A percentile compares a stretch with the other conserved stretches of the same genome.
phyloP scores from a whole-genome alignment of 192 early-diverging fungal genomes.

The Backusella westeae region DNA sequence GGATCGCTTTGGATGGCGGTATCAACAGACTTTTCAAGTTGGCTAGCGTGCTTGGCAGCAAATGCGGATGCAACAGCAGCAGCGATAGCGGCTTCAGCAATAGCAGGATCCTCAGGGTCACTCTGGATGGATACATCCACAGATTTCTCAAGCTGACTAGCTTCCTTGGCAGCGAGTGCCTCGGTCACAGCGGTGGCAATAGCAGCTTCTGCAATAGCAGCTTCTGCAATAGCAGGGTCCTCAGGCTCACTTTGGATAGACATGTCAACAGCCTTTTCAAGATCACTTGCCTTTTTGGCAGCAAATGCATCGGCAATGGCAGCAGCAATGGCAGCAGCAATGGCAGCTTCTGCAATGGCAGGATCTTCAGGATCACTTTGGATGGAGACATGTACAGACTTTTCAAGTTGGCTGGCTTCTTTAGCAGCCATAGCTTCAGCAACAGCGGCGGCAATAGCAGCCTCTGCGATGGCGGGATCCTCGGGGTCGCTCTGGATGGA shows the following conservation, averaged over 20 bases:
- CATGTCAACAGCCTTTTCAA: neutral
- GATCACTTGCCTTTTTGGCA: neutral
- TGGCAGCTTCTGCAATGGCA: neutral
- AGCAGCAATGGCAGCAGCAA: conserved; percentile 5
- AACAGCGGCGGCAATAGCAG: neutral
- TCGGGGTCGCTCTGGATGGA: neutral
- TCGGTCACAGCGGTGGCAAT: neutral
- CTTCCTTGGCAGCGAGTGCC: conserved; percentile 10
- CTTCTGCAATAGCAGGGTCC: neutral
- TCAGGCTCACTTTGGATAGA: neutral
- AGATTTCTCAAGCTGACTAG: conserved; percentile 14
- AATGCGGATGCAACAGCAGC: conserved; percentile 28
- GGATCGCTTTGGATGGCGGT: neutral
- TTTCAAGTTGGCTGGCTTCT: neutral
- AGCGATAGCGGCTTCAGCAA: neutral
- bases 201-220: neutral
- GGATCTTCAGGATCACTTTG: conserved; percentile 5
- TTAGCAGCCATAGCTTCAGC: conserved; percentile 16
- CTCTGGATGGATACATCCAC: neutral
- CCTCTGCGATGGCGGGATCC: neutral
- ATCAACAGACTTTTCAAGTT: conserved; percentile 14
- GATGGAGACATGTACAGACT: neutral
- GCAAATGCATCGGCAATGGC: conserved; percentile 3
- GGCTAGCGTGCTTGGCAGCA: conserved; percentile 12
- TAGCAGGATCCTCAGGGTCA: neutral